Percentiles rank a stretch among this genome's conserved stretches.
Evolutionary conservation across 2,329 filamentous ascomycete species (phyloP).

Genomic region (Neofusicoccum sp.): DNA sequence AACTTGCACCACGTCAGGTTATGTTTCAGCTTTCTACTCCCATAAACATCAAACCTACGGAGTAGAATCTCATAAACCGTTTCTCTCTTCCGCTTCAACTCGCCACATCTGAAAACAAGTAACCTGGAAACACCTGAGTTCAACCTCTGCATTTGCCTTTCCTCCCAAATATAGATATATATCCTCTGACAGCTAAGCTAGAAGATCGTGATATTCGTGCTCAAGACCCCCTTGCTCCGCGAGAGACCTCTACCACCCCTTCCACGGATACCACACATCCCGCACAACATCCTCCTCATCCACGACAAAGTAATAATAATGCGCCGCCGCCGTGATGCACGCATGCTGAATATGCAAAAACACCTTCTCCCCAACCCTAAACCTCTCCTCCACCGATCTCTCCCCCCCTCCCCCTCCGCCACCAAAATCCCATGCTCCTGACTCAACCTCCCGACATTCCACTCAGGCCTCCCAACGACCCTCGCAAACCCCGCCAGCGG

Average conservation of each 20-base stretch:
- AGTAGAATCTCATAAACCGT: no score
- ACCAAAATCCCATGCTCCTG: constrained; percentile 21
- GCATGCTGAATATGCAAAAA: constrained; percentile 20
- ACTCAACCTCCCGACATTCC: constrained; percentile 16
- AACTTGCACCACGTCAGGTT: no score
- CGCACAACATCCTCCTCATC: constrained; percentile 19
- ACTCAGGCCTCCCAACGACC: neutral
- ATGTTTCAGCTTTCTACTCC: no score
- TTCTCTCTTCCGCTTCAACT: no score
- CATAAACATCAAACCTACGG: no score
- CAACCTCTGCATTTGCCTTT: no score
- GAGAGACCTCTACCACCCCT: constrained; percentile 8
- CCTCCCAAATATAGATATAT: no score
- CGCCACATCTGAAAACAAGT: no score
- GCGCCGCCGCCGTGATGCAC: constrained; percentile 20
- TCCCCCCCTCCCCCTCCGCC: neutral
- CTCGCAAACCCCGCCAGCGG: constrained; percentile 13
- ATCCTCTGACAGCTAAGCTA: no score
- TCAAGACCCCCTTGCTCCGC: no score
- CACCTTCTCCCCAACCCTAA: constrained; percentile 30
- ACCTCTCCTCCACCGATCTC: constrained; percentile 30
- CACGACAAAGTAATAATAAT: constrained; percentile 20
- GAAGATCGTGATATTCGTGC: no score
- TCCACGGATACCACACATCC: constrained; percentile 21
- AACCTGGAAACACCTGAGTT: no score